Percentiles rank a stretch among this genome's conserved stretches.
Conservation (phyloP, 2,329 filamentous ascomycete species). For the Whalleya microplaca region DNA sequence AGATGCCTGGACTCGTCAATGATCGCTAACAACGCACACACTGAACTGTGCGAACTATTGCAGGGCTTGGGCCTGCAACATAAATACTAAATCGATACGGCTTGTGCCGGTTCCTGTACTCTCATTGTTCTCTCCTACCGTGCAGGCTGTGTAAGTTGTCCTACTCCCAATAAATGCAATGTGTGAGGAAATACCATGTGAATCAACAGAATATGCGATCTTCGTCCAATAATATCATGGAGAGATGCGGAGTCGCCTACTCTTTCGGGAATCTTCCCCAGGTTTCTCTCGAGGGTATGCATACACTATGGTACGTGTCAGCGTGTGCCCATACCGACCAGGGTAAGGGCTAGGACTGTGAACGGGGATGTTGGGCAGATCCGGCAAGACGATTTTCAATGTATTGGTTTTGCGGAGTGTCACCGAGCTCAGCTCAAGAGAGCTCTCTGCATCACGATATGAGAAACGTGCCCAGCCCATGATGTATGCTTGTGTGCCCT, state of each 20-base stretch:
- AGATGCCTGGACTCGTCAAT: neutral
- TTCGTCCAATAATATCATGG: slow-evolving; percentile 10
- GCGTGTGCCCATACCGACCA: too few species aligned
- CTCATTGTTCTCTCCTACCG: neutral
- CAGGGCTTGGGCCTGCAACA: too few species aligned
- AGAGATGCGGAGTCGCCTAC: slow-evolving; percentile 5
- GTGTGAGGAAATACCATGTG: neutral
- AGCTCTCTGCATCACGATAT: slow-evolving; percentile 1
- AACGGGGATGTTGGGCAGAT: slow-evolving; percentile 6
- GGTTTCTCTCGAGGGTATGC: too few species aligned
- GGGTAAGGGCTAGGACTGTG: slow-evolving; percentile 1
- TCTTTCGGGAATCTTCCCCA: slow-evolving; percentile 7
- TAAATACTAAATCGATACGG: neutral
- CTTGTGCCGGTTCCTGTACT: slow-evolving; percentile 4
- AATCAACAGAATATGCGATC: neutral
- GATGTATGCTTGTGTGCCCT: neutral
- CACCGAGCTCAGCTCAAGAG: neutral
- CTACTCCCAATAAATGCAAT: neutral
- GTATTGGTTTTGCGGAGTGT: neutral
- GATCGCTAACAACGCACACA: neutral
- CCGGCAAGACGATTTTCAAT: too few species aligned
- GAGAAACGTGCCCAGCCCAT: neutral
- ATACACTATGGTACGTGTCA: too few species aligned
- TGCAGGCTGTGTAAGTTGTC: too few species aligned
- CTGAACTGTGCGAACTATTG: neutral